phyloP scores from a whole-genome alignment of 805 yeast genomes.

The Candida chauliodis region DNA sequence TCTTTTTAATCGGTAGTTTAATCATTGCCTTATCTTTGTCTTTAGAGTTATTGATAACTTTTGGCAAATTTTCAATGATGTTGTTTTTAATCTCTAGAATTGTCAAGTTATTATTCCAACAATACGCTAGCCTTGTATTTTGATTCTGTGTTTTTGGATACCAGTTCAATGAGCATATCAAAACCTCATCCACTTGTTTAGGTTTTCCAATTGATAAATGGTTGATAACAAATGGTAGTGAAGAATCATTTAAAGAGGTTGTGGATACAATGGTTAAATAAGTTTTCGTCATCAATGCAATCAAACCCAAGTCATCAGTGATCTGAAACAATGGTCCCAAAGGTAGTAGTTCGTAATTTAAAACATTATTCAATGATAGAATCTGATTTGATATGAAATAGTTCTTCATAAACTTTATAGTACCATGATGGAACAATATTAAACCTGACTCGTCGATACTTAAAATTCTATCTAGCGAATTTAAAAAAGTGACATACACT shows the following conservation, averaged over 20 bases:
- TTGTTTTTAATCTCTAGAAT: slow-evolving; percentile 48
- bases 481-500: slow-evolving; percentile 24
- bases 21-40: slow-evolving; percentile 38
- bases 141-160: slow-evolving; percentile 43
- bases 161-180: slow-evolving; percentile 53
- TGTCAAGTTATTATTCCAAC: slow-evolving; percentile 63
- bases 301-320: slow-evolving; percentile 55
- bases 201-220: slow-evolving; percentile 55
- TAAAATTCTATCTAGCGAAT: slow-evolving; percentile 25
- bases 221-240: slow-evolving; percentile 30
- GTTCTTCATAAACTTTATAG: slow-evolving; percentile 52
- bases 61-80: slow-evolving; percentile 26
- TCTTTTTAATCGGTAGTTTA: slow-evolving; percentile 20
- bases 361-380: slow-evolving; percentile 43
- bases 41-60: slow-evolving; percentile 25
- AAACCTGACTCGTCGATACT: slow-evolving; percentile 35
- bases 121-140: slow-evolving; percentile 54
- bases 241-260: slow-evolving; percentile 36
- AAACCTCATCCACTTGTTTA: slow-evolving; percentile 18
- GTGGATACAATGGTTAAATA: slow-evolving; percentile 53
- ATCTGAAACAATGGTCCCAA: slow-evolving; percentile 52
- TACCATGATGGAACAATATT: slow-evolving; percentile 62
- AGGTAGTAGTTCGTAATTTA: slow-evolving; percentile 50
- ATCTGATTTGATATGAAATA: slow-evolving; percentile 46
- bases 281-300: slow-evolving; percentile 56